Evolutionary conservation across 371 early-diverging fungal species (phyloP), one percentile per base, ranked within the genome.

Genomic region (Lichtheimia hyalospora): DNA sequence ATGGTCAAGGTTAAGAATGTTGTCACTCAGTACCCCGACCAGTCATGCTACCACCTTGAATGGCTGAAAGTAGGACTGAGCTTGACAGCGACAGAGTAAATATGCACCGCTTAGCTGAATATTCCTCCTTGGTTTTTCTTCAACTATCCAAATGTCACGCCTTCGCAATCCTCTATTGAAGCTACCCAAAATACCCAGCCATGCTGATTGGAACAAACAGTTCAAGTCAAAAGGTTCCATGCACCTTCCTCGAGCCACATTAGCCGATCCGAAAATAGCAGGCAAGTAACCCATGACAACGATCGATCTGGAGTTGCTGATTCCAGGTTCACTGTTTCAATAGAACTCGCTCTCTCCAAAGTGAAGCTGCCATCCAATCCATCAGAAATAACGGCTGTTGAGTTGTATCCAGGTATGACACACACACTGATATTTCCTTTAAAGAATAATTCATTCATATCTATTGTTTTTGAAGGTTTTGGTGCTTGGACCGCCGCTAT

Each of bases 401-500:
- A 78, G 28, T 39, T 78, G 50, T 70, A 78, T 56, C 78, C 78
- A 50, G 78, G 78, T 75, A 78, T 49, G 18, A 10, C 10, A 18
- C 21, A 27, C 20, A 6, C 15, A 21, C 7, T 43, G 42, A 0
- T 18, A 14, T 15, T 14, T 15, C 10, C 13, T 18, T 10, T 15
- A 5, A 25, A 12, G 6, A 14, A 39, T 34, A n/a, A 18, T 3
- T 40, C 6, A 4, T 18, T 34, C 20, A 4, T 43, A n/a, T n/a
- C n/a, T n/a, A n/a, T 6, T 1, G 25, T 18, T 14, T 41, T 25
- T 15, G 18, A 12, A 81, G 81, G 81, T 13, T 54, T 77, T 16
- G 81, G 81, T 27, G 61, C 57, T 14, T 81, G 81, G 81, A 70
- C 76, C 13, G 39, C 53, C 14, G 76, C 68, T 1, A 23, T 81